These are phyloP conservation scores for Aspergillus fumigatiaffinis DNA, from an alignment of 2,329 filamentous ascomycete species.

Conservation along the genomic window DNA sequence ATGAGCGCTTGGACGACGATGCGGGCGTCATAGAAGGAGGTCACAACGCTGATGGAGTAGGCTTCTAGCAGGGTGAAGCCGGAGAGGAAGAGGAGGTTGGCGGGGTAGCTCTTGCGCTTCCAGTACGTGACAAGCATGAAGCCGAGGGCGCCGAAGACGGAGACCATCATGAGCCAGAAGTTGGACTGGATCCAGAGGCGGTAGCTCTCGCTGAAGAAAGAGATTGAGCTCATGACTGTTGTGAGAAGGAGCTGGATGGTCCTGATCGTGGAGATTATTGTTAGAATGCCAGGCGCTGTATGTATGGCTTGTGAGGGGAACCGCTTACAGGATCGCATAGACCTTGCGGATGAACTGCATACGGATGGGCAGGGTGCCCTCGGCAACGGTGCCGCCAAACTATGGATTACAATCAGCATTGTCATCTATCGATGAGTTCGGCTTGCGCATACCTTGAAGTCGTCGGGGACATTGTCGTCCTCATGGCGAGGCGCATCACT, in stretches of 20 bases:
- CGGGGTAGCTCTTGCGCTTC: conserved; percentile 94
- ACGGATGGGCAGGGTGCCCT: conserved; percentile 90
- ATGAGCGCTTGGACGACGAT: conserved; percentile 89
- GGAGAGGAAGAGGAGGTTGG: conserved; percentile 86
- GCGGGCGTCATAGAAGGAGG: conserved; percentile 78
- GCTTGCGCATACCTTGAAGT: conserved; percentile 75
- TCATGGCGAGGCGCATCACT: conserved; percentile 66
- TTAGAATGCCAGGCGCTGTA: neutral
- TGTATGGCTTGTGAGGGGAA: neutral
- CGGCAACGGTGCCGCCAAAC: conserved; percentile 90
- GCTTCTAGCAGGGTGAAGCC: conserved; percentile 90
- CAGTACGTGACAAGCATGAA: conserved; percentile 88
- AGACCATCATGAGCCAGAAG: conserved; percentile 78
- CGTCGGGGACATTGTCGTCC: conserved; percentile 89
- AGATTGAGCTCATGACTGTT: conserved; percentile 72
- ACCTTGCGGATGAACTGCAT: conserved; percentile 98
- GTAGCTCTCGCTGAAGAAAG: conserved; percentile 78
- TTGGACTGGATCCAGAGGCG: conserved; percentile 82
- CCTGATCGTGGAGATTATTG: conserved; percentile 28
- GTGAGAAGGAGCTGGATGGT: conserved; percentile 91
- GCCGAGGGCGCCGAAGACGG: conserved; percentile 75
- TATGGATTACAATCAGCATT: conserved; percentile 32
- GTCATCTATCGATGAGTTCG: neutral
- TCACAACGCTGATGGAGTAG: conserved; percentile 88
- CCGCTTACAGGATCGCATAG: conserved; percentile 78